Percentiles rank a stretch among this genome's conserved stretches.
Evolutionary conservation across 495 filamentous ascomycete genomes (phyloP).

Genomic region (Aspergillus avenaceus): DNA sequence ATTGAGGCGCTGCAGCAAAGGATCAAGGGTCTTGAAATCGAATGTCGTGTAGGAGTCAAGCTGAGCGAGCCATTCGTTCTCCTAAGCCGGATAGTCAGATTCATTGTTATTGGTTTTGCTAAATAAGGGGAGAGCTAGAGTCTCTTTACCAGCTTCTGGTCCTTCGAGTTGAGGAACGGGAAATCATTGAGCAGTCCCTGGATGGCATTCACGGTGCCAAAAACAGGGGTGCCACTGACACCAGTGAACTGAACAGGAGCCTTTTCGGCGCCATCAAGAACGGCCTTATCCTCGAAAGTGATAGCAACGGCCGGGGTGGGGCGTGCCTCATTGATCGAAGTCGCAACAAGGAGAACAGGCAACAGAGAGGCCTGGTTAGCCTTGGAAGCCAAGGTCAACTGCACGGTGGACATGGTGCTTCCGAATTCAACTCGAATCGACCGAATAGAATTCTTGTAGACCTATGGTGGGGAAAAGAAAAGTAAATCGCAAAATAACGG

Average conservation of each 20-base stretch:
- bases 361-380: constrained; percentile 53
- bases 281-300: constrained; percentile 43
- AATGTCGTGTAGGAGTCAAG: constrained; percentile 48
- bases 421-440: constrained; percentile 1
- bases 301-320: constrained; percentile 42
- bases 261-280: constrained; percentile 40
- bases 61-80: constrained; percentile 55
- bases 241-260: constrained; percentile 35
- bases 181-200: constrained; percentile 37
- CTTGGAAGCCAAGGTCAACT: constrained; percentile 56
- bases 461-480: constrained; percentile 15
- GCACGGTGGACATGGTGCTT: constrained; percentile 30
- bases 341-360: constrained; percentile 46
- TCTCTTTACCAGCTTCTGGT: constrained; percentile 38
- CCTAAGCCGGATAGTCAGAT: constrained; percentile 20
- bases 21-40: constrained; percentile 79
- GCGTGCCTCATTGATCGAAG: constrained; percentile 46
- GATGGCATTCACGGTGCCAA: constrained; percentile 35
- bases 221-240: constrained; percentile 25
- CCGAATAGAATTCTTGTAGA: background rate
- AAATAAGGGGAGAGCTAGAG: no score
- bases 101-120: no score
- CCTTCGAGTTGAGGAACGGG: constrained; percentile 41
- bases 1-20: constrained; percentile 71
- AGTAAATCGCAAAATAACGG: no score